phyloP scores from a whole-genome alignment of 1,284 basidiomycete genomes.

The Ceratobasidium sp. region DNA sequence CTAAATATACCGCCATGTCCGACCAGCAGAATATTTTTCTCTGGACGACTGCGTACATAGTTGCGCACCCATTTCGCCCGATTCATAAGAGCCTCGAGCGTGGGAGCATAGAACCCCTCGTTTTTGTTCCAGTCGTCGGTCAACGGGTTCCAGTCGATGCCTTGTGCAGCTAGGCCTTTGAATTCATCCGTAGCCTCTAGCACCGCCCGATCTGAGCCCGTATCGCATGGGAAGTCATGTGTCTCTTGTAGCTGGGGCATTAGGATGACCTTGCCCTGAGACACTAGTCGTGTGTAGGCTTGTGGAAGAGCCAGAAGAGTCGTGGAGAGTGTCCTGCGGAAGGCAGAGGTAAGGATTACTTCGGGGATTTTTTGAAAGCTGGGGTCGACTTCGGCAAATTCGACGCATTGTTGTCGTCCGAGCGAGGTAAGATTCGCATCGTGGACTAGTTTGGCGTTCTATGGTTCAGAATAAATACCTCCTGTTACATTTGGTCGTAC shows the following conservation, averaged over 20 bases:
- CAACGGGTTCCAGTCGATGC: conserved; percentile 31
- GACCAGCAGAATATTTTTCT: conserved; percentile 33
- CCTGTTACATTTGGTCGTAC: not conserved
- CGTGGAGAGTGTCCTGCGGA: conserved; percentile 35
- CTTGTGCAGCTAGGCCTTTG: conserved; percentile 17
- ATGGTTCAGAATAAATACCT: not conserved
- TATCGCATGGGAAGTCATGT: conserved; percentile 40
- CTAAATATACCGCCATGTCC: conserved; percentile 41
- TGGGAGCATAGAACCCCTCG: conserved; percentile 38
- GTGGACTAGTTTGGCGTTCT: conserved; percentile 5
- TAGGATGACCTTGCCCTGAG: conserved; percentile 13
- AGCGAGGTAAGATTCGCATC: conserved; percentile 29
- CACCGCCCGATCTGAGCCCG: conserved; percentile 34
- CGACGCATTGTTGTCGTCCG: conserved; percentile 40
- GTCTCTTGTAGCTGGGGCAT: conserved; percentile 40
- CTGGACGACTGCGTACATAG: conserved; percentile 22
- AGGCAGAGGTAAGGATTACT: conserved; percentile 29
- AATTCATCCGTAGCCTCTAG: conserved; percentile 33
- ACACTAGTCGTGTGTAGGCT: conserved; percentile 23
- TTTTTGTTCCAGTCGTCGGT: conserved; percentile 42
- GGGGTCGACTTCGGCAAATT: conserved; percentile 33
- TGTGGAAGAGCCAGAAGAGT: conserved; percentile 36
- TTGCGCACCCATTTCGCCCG: conserved; percentile 35
- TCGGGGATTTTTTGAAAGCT: conserved; percentile 38
- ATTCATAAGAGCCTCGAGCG: conserved; percentile 16